Evolutionary conservation across 1,139 yeast genomes (phyloP).

Genomic region (Zygoascus meyerae): DNA sequence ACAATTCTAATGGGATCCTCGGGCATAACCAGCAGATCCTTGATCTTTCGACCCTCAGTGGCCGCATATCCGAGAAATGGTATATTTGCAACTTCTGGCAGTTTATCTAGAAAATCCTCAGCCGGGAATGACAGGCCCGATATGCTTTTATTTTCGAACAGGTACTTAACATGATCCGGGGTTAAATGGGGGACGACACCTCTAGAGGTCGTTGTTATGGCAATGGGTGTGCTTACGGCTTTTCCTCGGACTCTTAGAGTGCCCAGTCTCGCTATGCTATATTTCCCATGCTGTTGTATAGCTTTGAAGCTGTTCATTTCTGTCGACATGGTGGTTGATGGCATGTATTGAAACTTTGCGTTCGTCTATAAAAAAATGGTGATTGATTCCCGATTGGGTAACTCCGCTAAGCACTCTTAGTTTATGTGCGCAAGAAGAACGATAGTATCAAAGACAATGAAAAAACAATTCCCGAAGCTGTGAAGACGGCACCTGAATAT

Average conservation of each 20-base stretch:
- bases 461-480: background rate
- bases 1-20: slow-evolving; percentile 24
- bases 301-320: slow-evolving; percentile 5
- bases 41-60: slow-evolving; percentile 12
- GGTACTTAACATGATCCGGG: slow-evolving; percentile 33
- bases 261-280: slow-evolving; percentile 6
- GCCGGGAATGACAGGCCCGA: slow-evolving; percentile 27
- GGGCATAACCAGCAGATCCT: slow-evolving; percentile 24
- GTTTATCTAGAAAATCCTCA: slow-evolving; percentile 32
- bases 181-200: slow-evolving; percentile 40
- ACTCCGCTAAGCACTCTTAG: background rate
- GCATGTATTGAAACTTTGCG: background rate
- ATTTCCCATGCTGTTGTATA: slow-evolving; percentile 3
- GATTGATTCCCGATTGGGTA: background rate
- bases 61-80: slow-evolving; percentile 19
- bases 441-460: background rate
- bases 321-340: slow-evolving; percentile 1
- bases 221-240: slow-evolving; percentile 28
- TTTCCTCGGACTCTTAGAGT: background rate
- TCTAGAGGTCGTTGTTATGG: slow-evolving; percentile 34
- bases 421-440: background rate
- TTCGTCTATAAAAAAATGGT: background rate
- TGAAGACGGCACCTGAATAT: background rate
- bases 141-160: slow-evolving; percentile 15
- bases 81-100: slow-evolving; percentile 15